Percentiles rank a stretch among this genome's conserved stretches.
Conservation (phyloP, 805 yeast species). For the Yarrowia sp. region DNA sequence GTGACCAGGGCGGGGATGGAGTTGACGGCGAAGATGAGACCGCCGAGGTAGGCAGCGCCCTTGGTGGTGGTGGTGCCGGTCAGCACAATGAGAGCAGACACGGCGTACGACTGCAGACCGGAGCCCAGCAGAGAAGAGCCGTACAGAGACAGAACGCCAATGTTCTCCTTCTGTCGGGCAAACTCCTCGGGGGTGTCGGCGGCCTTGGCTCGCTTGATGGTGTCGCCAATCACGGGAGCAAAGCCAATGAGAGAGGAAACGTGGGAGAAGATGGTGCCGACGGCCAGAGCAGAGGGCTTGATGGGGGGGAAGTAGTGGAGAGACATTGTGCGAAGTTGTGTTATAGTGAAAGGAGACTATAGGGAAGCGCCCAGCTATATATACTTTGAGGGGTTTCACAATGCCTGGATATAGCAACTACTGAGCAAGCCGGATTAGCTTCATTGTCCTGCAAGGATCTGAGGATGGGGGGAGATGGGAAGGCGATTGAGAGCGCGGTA, state of each 20-base stretch:
- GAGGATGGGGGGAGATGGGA: background rate
- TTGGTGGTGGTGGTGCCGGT: constrained; percentile 52
- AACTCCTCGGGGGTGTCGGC: constrained; percentile 50
- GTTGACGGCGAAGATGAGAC: constrained; percentile 51
- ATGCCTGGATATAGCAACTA: constrained; percentile 12
- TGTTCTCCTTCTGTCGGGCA: constrained; percentile 51
- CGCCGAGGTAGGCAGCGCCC: constrained; percentile 53
- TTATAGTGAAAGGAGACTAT: too few relatives aligned
- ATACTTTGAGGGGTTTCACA: constrained; percentile 38
- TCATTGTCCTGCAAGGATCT: background rate
- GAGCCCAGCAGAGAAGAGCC: constrained; percentile 50
- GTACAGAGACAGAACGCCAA: constrained; percentile 50
- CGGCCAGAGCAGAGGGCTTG: constrained; percentile 49
- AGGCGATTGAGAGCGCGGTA: background rate
- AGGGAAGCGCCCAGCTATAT: background rate
- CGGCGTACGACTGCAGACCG: constrained; percentile 54
- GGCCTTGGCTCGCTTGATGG: constrained; percentile 50
- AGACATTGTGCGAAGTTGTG: constrained; percentile 43
- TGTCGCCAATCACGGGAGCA: constrained; percentile 53
- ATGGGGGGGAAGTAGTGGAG: constrained; percentile 42
- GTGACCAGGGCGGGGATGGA: constrained; percentile 50
- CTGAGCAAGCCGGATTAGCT: constrained; percentile 28
- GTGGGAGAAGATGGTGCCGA: constrained; percentile 53
- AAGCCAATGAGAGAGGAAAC: constrained; percentile 49
- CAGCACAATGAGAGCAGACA: constrained; percentile 51